Base-by-base conservation (phyloP, 2,329 filamentous ascomycete genomes). In the Coleophoma eucalyptorum region DNA sequence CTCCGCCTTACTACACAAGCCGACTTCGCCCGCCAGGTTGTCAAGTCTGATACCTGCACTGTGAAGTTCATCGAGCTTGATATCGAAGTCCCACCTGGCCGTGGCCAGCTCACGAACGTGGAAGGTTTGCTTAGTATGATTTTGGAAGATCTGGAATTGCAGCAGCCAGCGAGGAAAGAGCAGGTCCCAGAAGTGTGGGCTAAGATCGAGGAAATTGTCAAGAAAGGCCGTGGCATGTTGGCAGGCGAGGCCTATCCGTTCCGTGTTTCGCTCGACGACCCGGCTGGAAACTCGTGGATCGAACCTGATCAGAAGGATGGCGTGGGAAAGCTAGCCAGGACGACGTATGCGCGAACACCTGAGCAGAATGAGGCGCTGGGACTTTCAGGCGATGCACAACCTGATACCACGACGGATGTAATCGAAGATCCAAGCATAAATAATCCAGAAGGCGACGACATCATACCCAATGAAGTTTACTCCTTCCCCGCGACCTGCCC, bases 281-380 rank as follows among this genome's bases (percentile, higher is more conserved):
- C 90, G 3, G 89, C 92, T 1, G 94, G 94, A 49, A 99, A 99
- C 77, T 96, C 91, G 2, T 97, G 92, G 79, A 96, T 99, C 62
- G 87, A 95, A 44, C 94, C 94, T 13, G 87, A 91, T 57, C 81
- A 89, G 55, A 86, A 84, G 56, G 87, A 90, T 58, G 80, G 82
- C 43, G 80, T 87, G n/a, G 88, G 89, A 60, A 97, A 97, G 72
- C 97, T 92, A 83, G 83, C 84, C 58, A 90, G 93, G 68, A 80
- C 83, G 54, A 90, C 97, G 64, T 99, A 94, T 66, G 71, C 83
- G 49, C 85, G 94, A 53, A 93, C 88, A 1, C 73, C 84, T 1
- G 89, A 90, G 64, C 93, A 97, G 69, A 99, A 99, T 65, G 87
- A 86, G 50, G 79, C 83, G 16, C 82, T 99, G 6, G 93, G 93